Evolutionary conservation across 106 monocot genomes (phyloP).

Genomic region (Acorus calamus): DNA sequence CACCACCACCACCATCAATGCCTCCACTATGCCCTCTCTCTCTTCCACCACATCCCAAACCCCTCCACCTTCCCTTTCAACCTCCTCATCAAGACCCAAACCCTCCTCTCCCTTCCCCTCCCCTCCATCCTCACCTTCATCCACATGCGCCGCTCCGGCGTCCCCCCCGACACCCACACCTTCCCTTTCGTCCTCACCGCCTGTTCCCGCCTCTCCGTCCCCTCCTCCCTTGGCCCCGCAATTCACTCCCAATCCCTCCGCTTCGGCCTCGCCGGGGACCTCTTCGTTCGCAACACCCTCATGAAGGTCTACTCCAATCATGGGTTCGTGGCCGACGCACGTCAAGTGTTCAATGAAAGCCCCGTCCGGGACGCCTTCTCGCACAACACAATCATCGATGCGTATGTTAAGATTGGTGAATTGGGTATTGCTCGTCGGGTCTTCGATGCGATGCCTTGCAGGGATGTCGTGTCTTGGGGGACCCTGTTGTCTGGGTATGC

Average conservation of each 20-base stretch:
- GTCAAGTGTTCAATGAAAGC: slow-evolving; percentile 9
- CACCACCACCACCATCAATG: slow-evolving; percentile 3
- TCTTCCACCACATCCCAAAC: slow-evolving; percentile 17
- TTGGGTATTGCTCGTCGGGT: slow-evolving; percentile 8
- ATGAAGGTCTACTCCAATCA: slow-evolving; percentile 26
- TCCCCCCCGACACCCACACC: slow-evolving; percentile 38
- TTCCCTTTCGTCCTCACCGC: slow-evolving; percentile 44
- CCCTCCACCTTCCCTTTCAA: slow-evolving; percentile 37
- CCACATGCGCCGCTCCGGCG: slow-evolving; percentile 21
- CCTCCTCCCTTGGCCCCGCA: slow-evolving; percentile 7
- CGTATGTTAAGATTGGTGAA: slow-evolving; percentile 21
- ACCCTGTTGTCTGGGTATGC: slow-evolving; percentile 40
- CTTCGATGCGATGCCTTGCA: slow-evolving; percentile 45
- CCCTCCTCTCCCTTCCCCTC: slow-evolving; percentile 17
- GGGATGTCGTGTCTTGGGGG: slow-evolving; percentile 44
- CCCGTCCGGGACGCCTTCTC: slow-evolving; percentile 26
- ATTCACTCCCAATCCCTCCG: slow-evolving; percentile 26
- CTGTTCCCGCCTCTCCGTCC: slow-evolving; percentile 10
- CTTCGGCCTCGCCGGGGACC: slow-evolving; percentile 16
- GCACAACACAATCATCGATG: slow-evolving; percentile 36
- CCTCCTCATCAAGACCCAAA: slow-evolving; percentile 23
- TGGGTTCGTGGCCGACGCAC: slow-evolving; percentile 14
- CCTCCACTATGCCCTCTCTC: slow-evolving; percentile 16
- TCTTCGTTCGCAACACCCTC: slow-evolving; percentile 32
- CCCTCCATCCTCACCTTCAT: slow-evolving; percentile 18